Base-by-base conservation (phyloP, 169 alveolate species). In the Plasmodium berghei region DNA sequence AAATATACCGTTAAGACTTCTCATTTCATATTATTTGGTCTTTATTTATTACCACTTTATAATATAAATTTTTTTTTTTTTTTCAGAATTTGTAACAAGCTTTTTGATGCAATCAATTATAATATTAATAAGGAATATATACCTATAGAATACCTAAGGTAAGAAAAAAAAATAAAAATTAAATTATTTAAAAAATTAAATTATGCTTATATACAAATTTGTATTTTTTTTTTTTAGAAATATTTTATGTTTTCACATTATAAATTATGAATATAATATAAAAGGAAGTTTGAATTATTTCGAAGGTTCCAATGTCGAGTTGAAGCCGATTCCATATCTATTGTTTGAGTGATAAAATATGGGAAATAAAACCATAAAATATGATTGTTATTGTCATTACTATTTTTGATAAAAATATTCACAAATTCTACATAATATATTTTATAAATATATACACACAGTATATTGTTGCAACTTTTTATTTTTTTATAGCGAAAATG, bases 111-210 rank as follows among this genome's bases (percentile, higher is more conserved):
- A 14, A 80, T 80, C 66, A 80, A 80, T 28, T 80, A 64, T 28
- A 80, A 80, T 28, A 40, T 80, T 22, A 80, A 80, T 59, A 80
- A 80, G 80, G 90, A 80, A 48, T 80, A 80, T 62, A 80, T 80
- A 42, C 90, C 90, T 24, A 80, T 80, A 14, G 83, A 80, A 55
- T 66, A 80, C 67, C 56, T 80, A 66, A 34, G 90, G 90, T 80
- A 70, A 46, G 42, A 34, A 5, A 34, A 0, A 34, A 59, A 72
- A 9, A 49, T 71, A 10, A 22, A 1, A 49, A 49, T 49, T 14
- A 49, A 9, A 14, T 14, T 0, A 49, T 2, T 14, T n/a, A 12
- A 49, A 49, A 49, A 22, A 5, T 9, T 1, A 28, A 40, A 48
- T 16, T 55, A 24, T 56, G 55, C 2, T 20, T 2, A 20, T 28